These are phyloP conservation scores for Globisporangium emineosum DNA, from an alignment of 352 stramenopile genomes.

Conservation along the genomic window DNA sequence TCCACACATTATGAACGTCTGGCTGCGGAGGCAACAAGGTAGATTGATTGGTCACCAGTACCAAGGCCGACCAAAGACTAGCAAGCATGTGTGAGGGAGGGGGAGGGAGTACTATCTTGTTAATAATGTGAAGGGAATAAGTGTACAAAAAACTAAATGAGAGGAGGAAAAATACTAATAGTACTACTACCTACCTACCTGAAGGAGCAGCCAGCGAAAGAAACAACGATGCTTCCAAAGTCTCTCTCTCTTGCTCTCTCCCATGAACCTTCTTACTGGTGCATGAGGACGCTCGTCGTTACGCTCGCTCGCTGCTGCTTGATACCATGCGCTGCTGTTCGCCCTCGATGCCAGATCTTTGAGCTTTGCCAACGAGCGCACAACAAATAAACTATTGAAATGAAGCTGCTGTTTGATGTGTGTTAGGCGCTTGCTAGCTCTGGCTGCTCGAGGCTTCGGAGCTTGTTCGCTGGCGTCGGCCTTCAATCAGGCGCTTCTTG, in stretches of 20 bases:
- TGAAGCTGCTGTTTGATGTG: not conserved
- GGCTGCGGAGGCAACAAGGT: not conserved
- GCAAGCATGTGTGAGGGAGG: not conserved
- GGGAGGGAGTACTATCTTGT: constrained; percentile 4
- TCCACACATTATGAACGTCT: too few species aligned
- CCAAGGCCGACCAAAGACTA: not conserved
- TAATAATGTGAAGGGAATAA: constrained; percentile 16
- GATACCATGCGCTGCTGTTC: not conserved
- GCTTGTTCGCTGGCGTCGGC: constrained; percentile 40
- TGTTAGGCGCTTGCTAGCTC: constrained; percentile 9
- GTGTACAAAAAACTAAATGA: constrained; percentile 16
- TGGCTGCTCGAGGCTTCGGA: constrained; percentile 21
- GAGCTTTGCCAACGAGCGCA: not conserved
- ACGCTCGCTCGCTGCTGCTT: not conserved
- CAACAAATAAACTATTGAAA: constrained; percentile 15
- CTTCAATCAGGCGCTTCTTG: constrained; percentile 70
- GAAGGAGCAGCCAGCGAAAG: not conserved
- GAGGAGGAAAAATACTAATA: not conserved
- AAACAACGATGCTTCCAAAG: not conserved
- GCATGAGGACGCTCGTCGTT: not conserved
- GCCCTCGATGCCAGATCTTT: not conserved
- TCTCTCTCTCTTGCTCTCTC: not conserved
- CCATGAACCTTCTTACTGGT: not conserved
- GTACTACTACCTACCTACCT: constrained; percentile 2
- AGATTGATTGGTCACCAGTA: not conserved